Conservation (phyloP, 805 yeast genomes). For the Yarrowia sp. region DNA sequence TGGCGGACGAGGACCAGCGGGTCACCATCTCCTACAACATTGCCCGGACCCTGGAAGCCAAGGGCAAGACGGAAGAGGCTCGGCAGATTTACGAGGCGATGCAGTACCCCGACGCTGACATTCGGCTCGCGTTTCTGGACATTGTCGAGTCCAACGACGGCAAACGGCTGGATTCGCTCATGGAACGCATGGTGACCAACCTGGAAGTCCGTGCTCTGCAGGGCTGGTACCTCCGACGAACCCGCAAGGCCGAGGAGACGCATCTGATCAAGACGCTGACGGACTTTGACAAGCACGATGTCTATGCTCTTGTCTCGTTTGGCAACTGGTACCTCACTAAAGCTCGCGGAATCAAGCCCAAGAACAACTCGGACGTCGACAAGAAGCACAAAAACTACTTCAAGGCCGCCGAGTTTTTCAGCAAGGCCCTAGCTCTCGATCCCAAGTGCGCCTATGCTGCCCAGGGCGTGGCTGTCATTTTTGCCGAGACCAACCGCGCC, state of each 20-base stretch:
- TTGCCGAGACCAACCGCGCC: slow-evolving; percentile 77
- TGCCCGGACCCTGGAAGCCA: slow-evolving; percentile 73
- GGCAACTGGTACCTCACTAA: slow-evolving; percentile 83
- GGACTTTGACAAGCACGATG: slow-evolving; percentile 79
- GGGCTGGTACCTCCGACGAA: slow-evolving; percentile 79
- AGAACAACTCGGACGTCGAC: slow-evolving; percentile 57
- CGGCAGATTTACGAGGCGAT: slow-evolving; percentile 67
- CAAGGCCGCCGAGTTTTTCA: slow-evolving; percentile 90
- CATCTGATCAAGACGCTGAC: slow-evolving; percentile 87
- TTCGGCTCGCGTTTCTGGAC: slow-evolving; percentile 71
- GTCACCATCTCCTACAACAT: slow-evolving; percentile 70
- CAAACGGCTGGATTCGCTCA: slow-evolving; percentile 60
- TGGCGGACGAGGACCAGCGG: slow-evolving; percentile 38
- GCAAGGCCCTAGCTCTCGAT: slow-evolving; percentile 86
- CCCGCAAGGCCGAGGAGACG: slow-evolving; percentile 61
- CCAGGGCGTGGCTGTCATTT: slow-evolving; percentile 93
- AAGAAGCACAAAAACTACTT: slow-evolving; percentile 76
- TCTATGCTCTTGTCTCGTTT: slow-evolving; percentile 85
- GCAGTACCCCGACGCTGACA: slow-evolving; percentile 72
- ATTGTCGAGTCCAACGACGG: slow-evolving; percentile 55
- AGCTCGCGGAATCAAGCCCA: slow-evolving; percentile 74
- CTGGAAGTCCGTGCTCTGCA: slow-evolving; percentile 88
- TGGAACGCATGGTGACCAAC: slow-evolving; percentile 63
- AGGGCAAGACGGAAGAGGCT: slow-evolving; percentile 52
- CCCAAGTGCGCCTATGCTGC: slow-evolving; percentile 92